Percentiles rank a stretch among this genome's conserved stretches.
phyloP scores from a whole-genome alignment of 495 filamentous ascomycete species.

The Xylaria palmicola region DNA sequence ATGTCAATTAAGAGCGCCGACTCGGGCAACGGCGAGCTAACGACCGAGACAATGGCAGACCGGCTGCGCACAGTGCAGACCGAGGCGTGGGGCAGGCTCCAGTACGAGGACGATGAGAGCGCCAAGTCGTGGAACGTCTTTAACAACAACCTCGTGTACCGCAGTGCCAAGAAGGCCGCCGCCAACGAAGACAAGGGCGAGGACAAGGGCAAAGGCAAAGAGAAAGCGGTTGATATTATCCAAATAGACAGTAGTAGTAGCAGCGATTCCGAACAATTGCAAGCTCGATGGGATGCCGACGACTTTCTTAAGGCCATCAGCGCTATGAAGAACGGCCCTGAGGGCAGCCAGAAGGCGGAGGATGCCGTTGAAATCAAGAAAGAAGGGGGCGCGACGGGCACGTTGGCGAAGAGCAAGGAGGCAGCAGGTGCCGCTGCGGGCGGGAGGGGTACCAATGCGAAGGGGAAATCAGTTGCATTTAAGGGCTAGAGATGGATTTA shows the following conservation, averaged over 20 bases:
- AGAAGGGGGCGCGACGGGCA: conserved; percentile 22
- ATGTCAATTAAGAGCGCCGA: conserved; percentile 51
- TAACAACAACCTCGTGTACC: conserved; percentile 39
- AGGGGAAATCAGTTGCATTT: conserved; percentile 30
- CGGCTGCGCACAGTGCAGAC: conserved; percentile 45
- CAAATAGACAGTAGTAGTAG: conserved; percentile 24
- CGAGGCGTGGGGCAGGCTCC: conserved; percentile 42
- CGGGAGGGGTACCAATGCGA: conserved; percentile 6
- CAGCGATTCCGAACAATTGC: conserved; percentile 28
- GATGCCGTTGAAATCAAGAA: conserved; percentile 29
- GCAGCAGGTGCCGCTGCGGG: conserved; percentile 14
- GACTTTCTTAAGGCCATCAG: conserved; percentile 40
- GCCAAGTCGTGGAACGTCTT: conserved; percentile 45
- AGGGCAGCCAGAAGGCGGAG: conserved; percentile 11
- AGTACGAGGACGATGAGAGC: conserved; percentile 45
- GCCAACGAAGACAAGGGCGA: conserved; percentile 1
- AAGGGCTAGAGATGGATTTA: conserved; percentile 14
- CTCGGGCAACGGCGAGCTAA: conserved; percentile 36
- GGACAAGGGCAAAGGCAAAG: conserved; percentile 12
- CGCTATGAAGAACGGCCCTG: conserved; percentile 26
- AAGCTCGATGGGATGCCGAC: conserved; percentile 39
- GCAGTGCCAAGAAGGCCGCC: neutral
- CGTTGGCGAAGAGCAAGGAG: conserved; percentile 4
- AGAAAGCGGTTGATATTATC: conserved; percentile 21
- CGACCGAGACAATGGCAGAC: conserved; percentile 48